Evolutionary conservation across 2,329 filamentous ascomycete species (phyloP), one percentile per base, ranked within the genome.

Genomic region (Rachicladosporium sp.): DNA sequence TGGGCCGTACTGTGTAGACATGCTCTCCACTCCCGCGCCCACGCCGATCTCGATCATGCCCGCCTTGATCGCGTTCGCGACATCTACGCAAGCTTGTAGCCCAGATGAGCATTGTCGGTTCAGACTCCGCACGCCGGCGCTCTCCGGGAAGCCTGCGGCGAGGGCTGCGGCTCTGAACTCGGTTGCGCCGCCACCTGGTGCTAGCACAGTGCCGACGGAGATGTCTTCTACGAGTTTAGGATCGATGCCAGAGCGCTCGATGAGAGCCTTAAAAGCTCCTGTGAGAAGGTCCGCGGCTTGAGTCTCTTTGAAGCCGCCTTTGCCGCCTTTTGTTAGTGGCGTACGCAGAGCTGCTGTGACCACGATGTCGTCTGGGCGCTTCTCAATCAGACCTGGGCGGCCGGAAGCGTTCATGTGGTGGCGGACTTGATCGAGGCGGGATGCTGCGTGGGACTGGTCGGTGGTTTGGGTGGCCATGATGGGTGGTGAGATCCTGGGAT

Each of bases 31-130:
- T 56, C 91, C 91, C 12, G 88, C 88, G 50, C 89, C 91, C 51
- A 96, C 78, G 52, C 91, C 91, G 46, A 96, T 67, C 50, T 96
- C 89, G 57, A 96, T 96, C 82, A 94, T 93, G 54, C 88, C 91
- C 4, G 77, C 61, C 57, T 76, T 77, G 66, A 98, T 93, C 52
- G 85, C 84, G 69, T 96, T 93, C 50, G 89, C 89, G 56, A 96
- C 81, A 61, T 96, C 89, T 44, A 91, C 82, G 57, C 85, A 86
- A 15, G 91, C 89, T 65, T 95, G 87, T 23, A 96, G 74, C 39
- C 91, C 89, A 31, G 81, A 88, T 10, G 84, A 93, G 70, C 91
- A 98, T 68, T 96, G 89, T 55, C 91, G 73, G 73, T 96, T 98
- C 61, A 95, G 67, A 43, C 79, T 78, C 66, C 83, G 86, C 42